Percentiles rank a stretch among this genome's conserved stretches.
phyloP scores from a whole-genome alignment of 2,329 filamentous ascomycete genomes.

The Fulvia fulva region DNA sequence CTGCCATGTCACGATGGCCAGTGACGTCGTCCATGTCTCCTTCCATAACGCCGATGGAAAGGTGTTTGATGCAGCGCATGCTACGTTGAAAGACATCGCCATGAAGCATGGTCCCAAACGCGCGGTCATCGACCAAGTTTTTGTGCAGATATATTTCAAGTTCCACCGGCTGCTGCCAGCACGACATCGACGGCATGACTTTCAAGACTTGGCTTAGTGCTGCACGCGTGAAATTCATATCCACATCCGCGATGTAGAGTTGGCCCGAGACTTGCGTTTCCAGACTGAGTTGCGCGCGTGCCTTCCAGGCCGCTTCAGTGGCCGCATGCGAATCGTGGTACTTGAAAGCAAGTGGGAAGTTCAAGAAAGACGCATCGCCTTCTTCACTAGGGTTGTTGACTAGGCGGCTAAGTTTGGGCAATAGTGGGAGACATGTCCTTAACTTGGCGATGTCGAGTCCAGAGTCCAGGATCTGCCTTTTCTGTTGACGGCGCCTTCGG shows the following conservation, averaged over 20 bases:
- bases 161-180: background rate
- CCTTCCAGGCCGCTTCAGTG: background rate
- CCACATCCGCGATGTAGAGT: background rate
- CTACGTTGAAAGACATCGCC: background rate
- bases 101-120: background rate
- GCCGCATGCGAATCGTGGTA: background rate
- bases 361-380: background rate
- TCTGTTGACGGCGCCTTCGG: background rate
- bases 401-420: background rate
- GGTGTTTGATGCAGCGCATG: background rate
- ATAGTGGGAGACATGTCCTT: background rate
- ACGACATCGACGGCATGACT: background rate
- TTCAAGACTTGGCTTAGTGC: background rate
- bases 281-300: background rate
- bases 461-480: background rate
- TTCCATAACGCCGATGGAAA: background rate
- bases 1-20: background rate
- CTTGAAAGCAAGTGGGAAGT: background rate
- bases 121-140: background rate
- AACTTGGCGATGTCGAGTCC: background rate
- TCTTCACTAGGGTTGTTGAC: background rate
- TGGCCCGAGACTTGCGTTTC: background rate
- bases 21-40: background rate
- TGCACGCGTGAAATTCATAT: background rate
- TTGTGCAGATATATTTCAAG: background rate